Percentiles rank a stretch among this genome's conserved stretches.
Conservation (phyloP, 148 eudicot genomes). For the Bassia scoparia region DNA sequence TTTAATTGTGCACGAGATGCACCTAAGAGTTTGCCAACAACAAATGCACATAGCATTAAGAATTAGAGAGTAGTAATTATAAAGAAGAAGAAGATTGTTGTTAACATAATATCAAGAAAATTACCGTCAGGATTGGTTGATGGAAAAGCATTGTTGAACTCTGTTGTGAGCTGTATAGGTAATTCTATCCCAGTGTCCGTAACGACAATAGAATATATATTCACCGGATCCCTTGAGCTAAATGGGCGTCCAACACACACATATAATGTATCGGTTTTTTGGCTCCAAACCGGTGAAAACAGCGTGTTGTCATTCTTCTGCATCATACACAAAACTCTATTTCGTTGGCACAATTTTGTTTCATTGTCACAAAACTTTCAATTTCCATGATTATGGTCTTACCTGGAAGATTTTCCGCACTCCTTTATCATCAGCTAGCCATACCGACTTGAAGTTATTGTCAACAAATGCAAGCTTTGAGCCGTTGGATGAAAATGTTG, state of each 20-base stretch:
- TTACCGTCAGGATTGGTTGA: constrained; percentile 9
- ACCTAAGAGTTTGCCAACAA: too few species aligned
- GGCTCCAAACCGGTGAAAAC: constrained; percentile 21
- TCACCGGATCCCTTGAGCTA: not conserved
- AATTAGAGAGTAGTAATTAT: too few species aligned
- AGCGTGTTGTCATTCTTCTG: not conserved
- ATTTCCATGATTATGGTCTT: not conserved
- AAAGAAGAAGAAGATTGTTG: too few species aligned
- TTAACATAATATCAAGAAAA: too few species aligned
- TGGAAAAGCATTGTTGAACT: constrained; percentile 21
- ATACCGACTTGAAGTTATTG: constrained; percentile 13
- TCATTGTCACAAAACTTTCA: too few species aligned
- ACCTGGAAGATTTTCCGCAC: constrained; percentile 4
- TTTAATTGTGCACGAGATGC: too few species aligned
- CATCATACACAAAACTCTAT: not conserved
- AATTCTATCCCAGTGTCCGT: not conserved
- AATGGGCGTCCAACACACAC: constrained; percentile 16
- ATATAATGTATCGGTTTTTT: constrained; percentile 10
- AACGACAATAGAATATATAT: constrained; percentile 2
- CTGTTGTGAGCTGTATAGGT: not conserved
- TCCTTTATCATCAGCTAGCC: not conserved
- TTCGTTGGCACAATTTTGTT: not conserved
- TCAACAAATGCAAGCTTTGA: constrained; percentile 24
- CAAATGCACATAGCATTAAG: too few species aligned
- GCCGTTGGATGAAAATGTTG: constrained; percentile 13